Evolutionary conservation across 331 rosid genomes (phyloP).

Genomic region (Cydonia oblonga): DNA sequence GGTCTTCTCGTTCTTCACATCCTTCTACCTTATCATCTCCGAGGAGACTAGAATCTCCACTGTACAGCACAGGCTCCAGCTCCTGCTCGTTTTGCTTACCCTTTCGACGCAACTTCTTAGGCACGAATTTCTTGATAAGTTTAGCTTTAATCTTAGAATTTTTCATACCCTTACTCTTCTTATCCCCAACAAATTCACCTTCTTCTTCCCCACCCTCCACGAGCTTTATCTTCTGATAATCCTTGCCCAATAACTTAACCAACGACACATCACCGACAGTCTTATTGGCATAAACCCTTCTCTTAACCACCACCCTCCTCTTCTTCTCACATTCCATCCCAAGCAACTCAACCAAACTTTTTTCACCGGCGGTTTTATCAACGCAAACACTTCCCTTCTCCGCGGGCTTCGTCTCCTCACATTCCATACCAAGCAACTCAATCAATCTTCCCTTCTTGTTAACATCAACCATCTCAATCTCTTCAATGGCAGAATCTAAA

Average conservation of each 20-base stretch:
- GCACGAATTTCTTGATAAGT: constrained; percentile 44
- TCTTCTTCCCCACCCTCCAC: constrained; percentile 7
- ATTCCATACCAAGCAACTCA: not conserved
- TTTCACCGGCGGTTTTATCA: not conserved
- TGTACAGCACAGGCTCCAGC: constrained; percentile 1
- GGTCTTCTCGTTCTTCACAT: constrained; percentile 7
- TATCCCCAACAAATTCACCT: not conserved
- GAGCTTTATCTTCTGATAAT: not conserved
- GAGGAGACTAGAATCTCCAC: constrained; percentile 11
- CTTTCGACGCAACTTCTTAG: constrained; percentile 39
- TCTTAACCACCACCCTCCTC: not conserved
- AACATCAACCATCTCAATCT: constrained; percentile 31
- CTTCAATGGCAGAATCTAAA: constrained; percentile 9
- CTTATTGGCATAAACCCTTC: not conserved
- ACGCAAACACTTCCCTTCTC: not conserved
- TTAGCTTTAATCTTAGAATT: constrained; percentile 33
- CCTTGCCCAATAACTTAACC: not conserved
- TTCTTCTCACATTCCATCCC: not conserved
- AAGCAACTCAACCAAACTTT: not conserved
- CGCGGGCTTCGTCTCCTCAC: not conserved
- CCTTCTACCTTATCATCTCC: constrained; percentile 6
- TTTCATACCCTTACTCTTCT: constrained; percentile 11
- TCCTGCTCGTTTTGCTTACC: not conserved
- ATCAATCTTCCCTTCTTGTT: not conserved
- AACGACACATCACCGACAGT: not conserved